Evolutionary conservation across 2,329 filamentous ascomycete species (phyloP), one percentile per base, ranked within the genome.

Genomic region (Chalara sp.): DNA sequence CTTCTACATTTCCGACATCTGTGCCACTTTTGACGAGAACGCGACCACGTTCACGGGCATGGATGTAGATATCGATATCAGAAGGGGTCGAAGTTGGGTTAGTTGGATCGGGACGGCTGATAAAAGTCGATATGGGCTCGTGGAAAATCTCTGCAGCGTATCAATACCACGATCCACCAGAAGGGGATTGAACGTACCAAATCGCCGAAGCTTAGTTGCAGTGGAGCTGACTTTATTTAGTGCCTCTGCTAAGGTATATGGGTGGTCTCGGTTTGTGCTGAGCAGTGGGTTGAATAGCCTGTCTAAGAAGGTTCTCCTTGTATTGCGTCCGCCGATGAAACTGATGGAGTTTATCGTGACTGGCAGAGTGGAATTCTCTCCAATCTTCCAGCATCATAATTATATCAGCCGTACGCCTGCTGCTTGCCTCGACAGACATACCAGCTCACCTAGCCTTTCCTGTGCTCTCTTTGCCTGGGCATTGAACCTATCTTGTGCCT

Each of bases 1-100:
- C 93, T 69, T 99, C 93, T 28, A 89, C 84, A 64, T 95, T 95
- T 56, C 93, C 93, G 44, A 96, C 78, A 65, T 97, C 92, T 6
- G 93, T 97, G 53, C 93, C 93, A 0, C 91, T 96, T 73, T 95
- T 95, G 63, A 97, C 79, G 53, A 90, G 83, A 63, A 97, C 81
- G 39, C 87, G 84, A 32, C 88, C 86, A 58, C 88, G 84, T 70
- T 99, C 92, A 54, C 79, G 77, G 28, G 87, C 86, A 48, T 81
- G 82, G 51, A 96, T 78, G 61, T 85, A 87, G 48, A 96, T 79
- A 58, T 92, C 86, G 59, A 97, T 71, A 65, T 95, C 89, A 50
- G 83, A 89, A 2, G 85, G 81, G 2, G 83, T 83, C 7, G 84
- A 81, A 6, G 83, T 80, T 0, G 87, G 77, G 54, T 88, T 81